These are phyloP conservation scores for Protomyces lactucae-debilis DNA, from an alignment of 1,139 yeast species.

Conservation along the genomic window DNA sequence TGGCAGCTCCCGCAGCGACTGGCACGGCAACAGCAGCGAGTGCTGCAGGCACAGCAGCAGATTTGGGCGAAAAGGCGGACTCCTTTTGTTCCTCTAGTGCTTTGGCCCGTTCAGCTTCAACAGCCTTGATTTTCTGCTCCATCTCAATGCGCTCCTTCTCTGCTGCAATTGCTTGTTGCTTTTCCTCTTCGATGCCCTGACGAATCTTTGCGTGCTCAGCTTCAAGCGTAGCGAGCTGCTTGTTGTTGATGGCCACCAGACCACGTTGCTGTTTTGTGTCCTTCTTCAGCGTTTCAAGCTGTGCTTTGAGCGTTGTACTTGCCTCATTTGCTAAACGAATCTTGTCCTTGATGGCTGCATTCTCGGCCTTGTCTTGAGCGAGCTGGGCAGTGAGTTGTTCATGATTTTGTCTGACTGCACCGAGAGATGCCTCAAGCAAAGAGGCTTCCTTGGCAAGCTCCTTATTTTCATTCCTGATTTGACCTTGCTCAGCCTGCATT, in stretches of 20 bases:
- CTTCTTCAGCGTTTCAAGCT: constrained; percentile 49
- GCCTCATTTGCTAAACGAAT: constrained; percentile 60
- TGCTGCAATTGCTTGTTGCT: constrained; percentile 40
- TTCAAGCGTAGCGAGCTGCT: constrained; percentile 58
- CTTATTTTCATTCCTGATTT: constrained; percentile 65
- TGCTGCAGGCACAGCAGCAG: background rate
- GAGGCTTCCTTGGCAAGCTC: constrained; percentile 70
- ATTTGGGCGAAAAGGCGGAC: constrained; percentile 4
- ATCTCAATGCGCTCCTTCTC: constrained; percentile 1
- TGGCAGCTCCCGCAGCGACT: background rate
- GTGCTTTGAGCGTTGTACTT: constrained; percentile 54
- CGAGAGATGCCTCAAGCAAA: constrained; percentile 73
- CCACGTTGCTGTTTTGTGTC: constrained; percentile 61
- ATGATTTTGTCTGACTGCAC: constrained; percentile 64
- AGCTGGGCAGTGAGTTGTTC: constrained; percentile 56
- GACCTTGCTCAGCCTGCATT: constrained; percentile 56
- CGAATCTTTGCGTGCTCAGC: constrained; percentile 50
- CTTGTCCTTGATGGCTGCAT: constrained; percentile 34
- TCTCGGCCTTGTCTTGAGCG: constrained; percentile 64
- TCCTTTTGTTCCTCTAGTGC: constrained; percentile 29
- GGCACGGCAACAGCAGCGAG: background rate
- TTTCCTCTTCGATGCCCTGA: constrained; percentile 43
- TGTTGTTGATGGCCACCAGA: constrained; percentile 58
- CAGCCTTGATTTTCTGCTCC: constrained; percentile 13
- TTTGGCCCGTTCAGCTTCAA: constrained; percentile 8